Evolutionary conservation across 345 rosid species (phyloP).

Genomic region (Sonneratia alba): DNA sequence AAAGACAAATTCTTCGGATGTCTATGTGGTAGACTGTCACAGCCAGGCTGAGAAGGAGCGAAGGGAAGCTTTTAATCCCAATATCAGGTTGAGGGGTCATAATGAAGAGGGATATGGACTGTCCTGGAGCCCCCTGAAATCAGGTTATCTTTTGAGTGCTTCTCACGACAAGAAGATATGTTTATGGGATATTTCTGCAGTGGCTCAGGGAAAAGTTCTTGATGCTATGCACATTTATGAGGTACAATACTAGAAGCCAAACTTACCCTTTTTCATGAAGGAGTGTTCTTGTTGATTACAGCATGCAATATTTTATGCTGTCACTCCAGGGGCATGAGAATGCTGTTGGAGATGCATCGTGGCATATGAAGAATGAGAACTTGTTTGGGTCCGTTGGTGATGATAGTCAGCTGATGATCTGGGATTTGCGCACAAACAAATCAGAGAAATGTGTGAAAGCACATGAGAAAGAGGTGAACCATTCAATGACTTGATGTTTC

Average conservation of each 20-base stretch:
- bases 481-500: not conserved
- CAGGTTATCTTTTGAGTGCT: constrained; percentile 82
- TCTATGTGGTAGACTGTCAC: constrained; percentile 63
- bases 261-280: not conserved
- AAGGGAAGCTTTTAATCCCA: constrained; percentile 57
- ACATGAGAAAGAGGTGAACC: constrained; percentile 77
- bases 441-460: constrained; percentile 57
- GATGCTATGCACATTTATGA: constrained; percentile 58
- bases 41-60: constrained; percentile 41
- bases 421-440: constrained; percentile 80
- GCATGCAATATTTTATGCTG: constrained; percentile 10
- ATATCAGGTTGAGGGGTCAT: constrained; percentile 80
- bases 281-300: not conserved
- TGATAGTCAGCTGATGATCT: constrained; percentile 74
- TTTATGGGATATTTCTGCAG: constrained; percentile 75
- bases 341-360: constrained; percentile 77
- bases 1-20: constrained; percentile 74
- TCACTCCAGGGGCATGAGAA: constrained; percentile 58
- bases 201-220: constrained; percentile 45
- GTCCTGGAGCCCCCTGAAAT: constrained; percentile 84
- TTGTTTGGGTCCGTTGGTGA: constrained; percentile 84
- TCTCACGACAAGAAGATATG: constrained; percentile 83
- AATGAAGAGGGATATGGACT: constrained; percentile 93
- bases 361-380: constrained; percentile 80
- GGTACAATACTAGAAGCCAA: constrained; percentile 26